These are phyloP conservation scores for Boletus bicolor DNA, from an alignment of 768 basidiomycete genomes.

Conservation along the genomic window DNA sequence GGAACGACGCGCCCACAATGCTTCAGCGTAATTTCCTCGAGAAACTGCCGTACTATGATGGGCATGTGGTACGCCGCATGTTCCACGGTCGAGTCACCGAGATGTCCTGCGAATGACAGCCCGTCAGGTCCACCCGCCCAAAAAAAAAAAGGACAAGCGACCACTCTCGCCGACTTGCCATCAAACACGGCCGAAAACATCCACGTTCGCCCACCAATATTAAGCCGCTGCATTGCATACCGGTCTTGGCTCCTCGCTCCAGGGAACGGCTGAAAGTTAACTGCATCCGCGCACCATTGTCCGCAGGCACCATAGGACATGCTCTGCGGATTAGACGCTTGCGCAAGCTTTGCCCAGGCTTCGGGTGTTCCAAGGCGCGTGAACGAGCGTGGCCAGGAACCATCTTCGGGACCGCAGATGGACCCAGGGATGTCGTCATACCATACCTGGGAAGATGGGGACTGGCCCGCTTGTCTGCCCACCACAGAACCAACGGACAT, in stretches of 20 bases:
- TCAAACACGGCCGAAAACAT: conserved; percentile 70
- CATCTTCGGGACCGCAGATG: conserved; percentile 60
- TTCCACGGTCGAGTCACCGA: conserved; percentile 67
- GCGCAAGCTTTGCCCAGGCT: conserved; percentile 50
- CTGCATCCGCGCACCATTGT: conserved; percentile 49
- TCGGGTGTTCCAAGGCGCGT: conserved; percentile 48
- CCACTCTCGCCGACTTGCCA: conserved; percentile 39
- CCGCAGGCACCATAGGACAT: conserved; percentile 35
- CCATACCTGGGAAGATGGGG: conserved; percentile 42
- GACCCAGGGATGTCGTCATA: conserved; percentile 61
- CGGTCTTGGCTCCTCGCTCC: conserved; percentile 58
- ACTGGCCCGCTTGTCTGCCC: conserved; percentile 8
- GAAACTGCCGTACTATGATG: conserved; percentile 59
- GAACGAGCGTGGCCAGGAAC: conserved; percentile 62
- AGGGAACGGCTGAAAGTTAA: conserved; percentile 67
- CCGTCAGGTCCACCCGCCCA: background rate
- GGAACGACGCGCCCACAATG: conserved; percentile 39
- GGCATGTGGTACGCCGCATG: conserved; percentile 68
- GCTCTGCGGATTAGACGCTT: conserved; percentile 51
- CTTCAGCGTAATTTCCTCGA: conserved; percentile 41
- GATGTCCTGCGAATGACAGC: conserved; percentile 49
- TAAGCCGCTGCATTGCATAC: conserved; percentile 55
- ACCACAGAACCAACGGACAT: conserved; percentile 16
- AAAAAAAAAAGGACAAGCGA: background rate
- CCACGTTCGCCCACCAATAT: conserved; percentile 56